Evolutionary conservation across 208 protist genomes (phyloP), one percentile per base, ranked within the genome.

Genomic region (Wallacemonas collosoma): DNA sequence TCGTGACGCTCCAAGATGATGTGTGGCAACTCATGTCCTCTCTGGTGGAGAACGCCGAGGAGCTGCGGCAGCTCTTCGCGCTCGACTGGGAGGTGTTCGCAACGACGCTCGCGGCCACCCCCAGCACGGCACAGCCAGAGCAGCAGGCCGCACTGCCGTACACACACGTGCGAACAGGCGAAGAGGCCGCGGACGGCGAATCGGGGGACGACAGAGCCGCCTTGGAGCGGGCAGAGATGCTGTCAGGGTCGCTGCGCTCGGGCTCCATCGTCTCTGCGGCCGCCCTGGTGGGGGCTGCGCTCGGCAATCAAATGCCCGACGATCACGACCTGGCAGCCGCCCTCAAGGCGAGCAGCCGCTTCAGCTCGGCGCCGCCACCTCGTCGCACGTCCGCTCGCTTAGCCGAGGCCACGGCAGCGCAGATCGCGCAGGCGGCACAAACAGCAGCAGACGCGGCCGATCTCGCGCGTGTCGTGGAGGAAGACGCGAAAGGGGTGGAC

Each of bases 11-110:
- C 38, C 86, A 95, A 71, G 66, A 73, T 41, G 88, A 95, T 55
- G 78, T 81, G 36, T 95, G 90, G 90, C 45, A 73, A 71, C 75
- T 90, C 39, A 76, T 95, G 58, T 74, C 83, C 14, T 76, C 82
- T 14, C 76, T 95, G 68, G 79, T 93, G 50, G 77, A 85, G 60
- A 80, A 78, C 44, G 58, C 80, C 17, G 72, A 81, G 71, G 61
- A 79, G 17, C 64, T 81, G 40, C 65, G 68, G 53, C 40, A 57
- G 15, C 58, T 70, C 38, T 64, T 73, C 50, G 44, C 57, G 45
- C 50, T 44, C 41, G 60, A 65, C 7, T 65, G 43, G 41, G 43
- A 65, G 41, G 12, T 50, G 60, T 65, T 65, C 43, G 4, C 60
- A 35, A 14, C n/a, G 60, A 36, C 60, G 3, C 40, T 65, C 57